Base-by-base conservation (phyloP, 1,284 basidiomycete species). In the Boletus coffeatus region DNA sequence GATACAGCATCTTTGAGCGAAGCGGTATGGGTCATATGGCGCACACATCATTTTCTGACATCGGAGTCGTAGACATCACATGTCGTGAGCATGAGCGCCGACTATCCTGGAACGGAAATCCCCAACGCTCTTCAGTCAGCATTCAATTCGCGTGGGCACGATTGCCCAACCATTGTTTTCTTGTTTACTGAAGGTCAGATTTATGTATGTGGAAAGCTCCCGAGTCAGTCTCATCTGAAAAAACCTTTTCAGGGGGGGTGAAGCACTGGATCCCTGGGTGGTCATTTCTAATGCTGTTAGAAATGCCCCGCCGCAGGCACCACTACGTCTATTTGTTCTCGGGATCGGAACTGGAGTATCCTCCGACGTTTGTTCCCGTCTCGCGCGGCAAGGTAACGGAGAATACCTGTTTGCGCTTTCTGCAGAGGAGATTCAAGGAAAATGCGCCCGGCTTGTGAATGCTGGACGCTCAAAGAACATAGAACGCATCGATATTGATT, bases 321-420 rank as follows among this genome's bases (percentile, higher is more conserved):
- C 74, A 9, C 63, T 83, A 3, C 81, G 82, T 10, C 75, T 86
- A 1, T 87, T 84, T 61, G 77, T 79, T 5, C 76, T 87, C 1
- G 85, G 84, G 0, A 84, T 87, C n/a, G 85, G 85, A 10, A 59
- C 71, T 46, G 67, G 66, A 2, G 78, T 81, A 9, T 86, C 85
- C 7, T 81, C 76, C 9, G 80, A 75, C 0, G 74, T 81, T 65
- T 85, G 83, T 65, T 76, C 81, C 66, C 71, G 76, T 4, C 80
- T 87, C 18, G 83, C 85, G 1, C 67, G 73, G 13, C 75, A 75
- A 2, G 85, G 85, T 2, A 77, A 80, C 18, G 85, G 85, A 5
- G 73, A 76, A 16, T 80, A 69, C 62, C 69, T 84, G 1, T 79
- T 81, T 64, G 81, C 85, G 2, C 67, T 75, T 9, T 67, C 75